Evolutionary conservation across 805 yeast species (phyloP).

Genomic region (Grigorovia transvaalensis): DNA sequence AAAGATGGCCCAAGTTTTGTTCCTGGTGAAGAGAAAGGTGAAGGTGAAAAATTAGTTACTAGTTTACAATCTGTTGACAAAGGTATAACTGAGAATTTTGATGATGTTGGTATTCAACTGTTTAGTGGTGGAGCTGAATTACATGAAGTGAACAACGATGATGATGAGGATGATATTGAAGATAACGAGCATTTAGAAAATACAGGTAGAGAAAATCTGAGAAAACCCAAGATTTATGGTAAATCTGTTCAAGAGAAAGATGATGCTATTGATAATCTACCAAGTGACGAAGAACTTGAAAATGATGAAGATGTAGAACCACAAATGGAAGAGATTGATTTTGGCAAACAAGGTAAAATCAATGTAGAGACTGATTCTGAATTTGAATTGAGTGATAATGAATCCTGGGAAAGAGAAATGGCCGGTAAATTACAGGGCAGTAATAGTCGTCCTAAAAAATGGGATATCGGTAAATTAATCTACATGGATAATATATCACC

Average conservation of each 20-base stretch:
- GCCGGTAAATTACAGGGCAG: conserved; percentile 56
- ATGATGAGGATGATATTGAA: conserved; percentile 30
- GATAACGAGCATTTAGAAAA: conserved; percentile 28
- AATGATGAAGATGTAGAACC: conserved; percentile 34
- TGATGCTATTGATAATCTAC: conserved; percentile 36
- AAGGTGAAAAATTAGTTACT: conserved; percentile 81
- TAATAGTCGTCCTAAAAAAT: conserved; percentile 37
- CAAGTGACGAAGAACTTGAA: conserved; percentile 37
- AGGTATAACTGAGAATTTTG: conserved; percentile 47
- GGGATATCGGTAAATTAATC: conserved; percentile 75
- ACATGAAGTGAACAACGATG: conserved; percentile 30
- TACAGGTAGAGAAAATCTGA: conserved; percentile 54
- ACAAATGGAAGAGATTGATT: conserved; percentile 40
- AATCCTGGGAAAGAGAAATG: conserved; percentile 30
- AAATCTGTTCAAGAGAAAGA: conserved; percentile 38
- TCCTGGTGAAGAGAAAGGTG: conserved; percentile 59
- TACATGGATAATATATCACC: conserved; percentile 75
- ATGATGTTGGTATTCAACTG: conserved; percentile 62
- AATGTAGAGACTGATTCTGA: conserved; percentile 46
- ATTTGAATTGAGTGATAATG: conserved; percentile 32
- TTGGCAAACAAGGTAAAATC: conserved; percentile 31
- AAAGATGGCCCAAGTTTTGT: conserved; percentile 36
- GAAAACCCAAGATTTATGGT: conserved; percentile 52
- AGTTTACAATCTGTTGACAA: conserved; percentile 62
- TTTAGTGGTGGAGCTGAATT: conserved; percentile 54